phyloP scores from a whole-genome alignment of 176 grass and related monocot genomes.

The sorghum (Sorghum bicolor) region Sorghum_bicolor_NCBIv3 NC_012875.2:47576501-47577000 shows the following conservation, averaged over 20 bases:
- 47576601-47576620: background rate
- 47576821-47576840: conserved; percentile 65
- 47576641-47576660: conserved; percentile 78
- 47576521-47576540: conserved; percentile 94
- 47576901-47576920: conserved; percentile 40
- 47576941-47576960: background rate
- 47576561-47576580: background rate
- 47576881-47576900: conserved; percentile 22
- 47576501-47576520: conserved; percentile 80
- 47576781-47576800: conserved; percentile 70
- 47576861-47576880: background rate
- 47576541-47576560: conserved; percentile 50
- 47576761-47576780: conserved; percentile 71
- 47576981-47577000: conserved; percentile 12
- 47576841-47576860: conserved; percentile 53
- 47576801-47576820: conserved; percentile 81
- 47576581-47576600: background rate
- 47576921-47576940: conserved; percentile 39
- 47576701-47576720: conserved; percentile 85
- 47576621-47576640: background rate
- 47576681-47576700: conserved; percentile 95
- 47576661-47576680: conserved; percentile 71
- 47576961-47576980: conserved; percentile 9
- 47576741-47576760: conserved; percentile 78
- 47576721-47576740: conserved; percentile 94